These are phyloP conservation scores for Cryptosporidium baileyi DNA, from an alignment of 169 alveolate species.

Conservation along the genomic window DNA sequence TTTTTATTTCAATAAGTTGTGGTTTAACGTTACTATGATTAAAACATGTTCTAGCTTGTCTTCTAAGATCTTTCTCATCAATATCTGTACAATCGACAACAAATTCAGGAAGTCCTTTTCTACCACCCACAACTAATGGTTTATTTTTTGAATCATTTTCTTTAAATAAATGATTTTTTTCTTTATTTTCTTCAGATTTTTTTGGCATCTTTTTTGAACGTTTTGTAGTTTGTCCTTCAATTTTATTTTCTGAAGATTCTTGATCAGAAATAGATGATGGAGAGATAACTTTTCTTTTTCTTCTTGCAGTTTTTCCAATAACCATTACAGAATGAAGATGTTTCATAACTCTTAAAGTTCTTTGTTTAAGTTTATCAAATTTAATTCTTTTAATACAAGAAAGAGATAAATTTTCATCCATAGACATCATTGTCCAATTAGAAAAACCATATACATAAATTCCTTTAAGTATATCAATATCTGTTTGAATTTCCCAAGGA, in stretches of 20 bases:
- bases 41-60: conserved; percentile 55
- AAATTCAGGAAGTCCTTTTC: conserved; percentile 42
- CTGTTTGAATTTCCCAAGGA: conserved; percentile 69
- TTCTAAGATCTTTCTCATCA: conserved; percentile 29
- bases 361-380: conserved; percentile 79
- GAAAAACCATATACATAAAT: conserved; percentile 87
- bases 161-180: neutral
- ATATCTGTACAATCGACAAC: conserved; percentile 35
- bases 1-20: conserved; percentile 35
- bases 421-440: conserved; percentile 84
- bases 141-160: neutral
- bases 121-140: conserved; percentile 26
- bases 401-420: conserved; percentile 79
- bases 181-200: neutral
- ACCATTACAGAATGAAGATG: conserved; percentile 71
- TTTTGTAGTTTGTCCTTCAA: neutral
- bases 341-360: conserved; percentile 79
- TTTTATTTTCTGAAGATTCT: neutral
- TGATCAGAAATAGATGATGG: conserved; percentile 21
- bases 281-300: conserved; percentile 7
- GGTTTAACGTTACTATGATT: conserved; percentile 43
- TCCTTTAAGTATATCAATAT: conserved; percentile 81
- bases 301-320: conserved; percentile 66
- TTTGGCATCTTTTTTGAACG: conserved; percentile 1
- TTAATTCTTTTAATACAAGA: conserved; percentile 77